Percentiles rank a stretch among this genome's conserved stretches.
Evolutionary conservation across 768 basidiomycete species (phyloP).

Genomic region (Suillus cothurnatus): DNA sequence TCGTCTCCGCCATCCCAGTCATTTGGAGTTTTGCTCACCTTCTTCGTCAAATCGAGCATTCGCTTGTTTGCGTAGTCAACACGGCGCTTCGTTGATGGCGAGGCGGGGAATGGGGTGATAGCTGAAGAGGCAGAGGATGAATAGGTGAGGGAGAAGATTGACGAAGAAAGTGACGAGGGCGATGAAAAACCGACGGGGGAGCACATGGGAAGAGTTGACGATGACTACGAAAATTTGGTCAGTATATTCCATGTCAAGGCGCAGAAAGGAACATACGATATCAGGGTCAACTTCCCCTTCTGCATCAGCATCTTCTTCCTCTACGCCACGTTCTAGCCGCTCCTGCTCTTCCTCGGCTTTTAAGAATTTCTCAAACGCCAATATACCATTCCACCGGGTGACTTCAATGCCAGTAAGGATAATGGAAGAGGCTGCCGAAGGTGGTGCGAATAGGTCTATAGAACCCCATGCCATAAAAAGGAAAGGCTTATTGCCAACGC

Average conservation of each 20-base stretch:
- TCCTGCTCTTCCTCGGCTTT: conserved; percentile 32
- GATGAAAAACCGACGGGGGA: neutral
- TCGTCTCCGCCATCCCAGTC: conserved; percentile 14
- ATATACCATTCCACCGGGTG: conserved; percentile 32
- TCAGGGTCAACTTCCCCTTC: conserved; percentile 32
- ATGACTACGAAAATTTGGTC: conserved; percentile 22
- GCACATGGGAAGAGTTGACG: conserved; percentile 24
- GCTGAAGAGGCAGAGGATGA: conserved; percentile 24
- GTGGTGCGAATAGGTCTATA: conserved; percentile 28
- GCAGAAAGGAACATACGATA: conserved; percentile 20
- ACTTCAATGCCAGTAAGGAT: conserved; percentile 25
- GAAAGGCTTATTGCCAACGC: conserved; percentile 60
- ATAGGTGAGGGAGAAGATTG: conserved; percentile 15
- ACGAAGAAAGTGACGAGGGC: neutral
- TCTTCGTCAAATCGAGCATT: conserved; percentile 29
- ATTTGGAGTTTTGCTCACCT: conserved; percentile 29
- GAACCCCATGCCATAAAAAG: conserved; percentile 57
- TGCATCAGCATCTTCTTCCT: conserved; percentile 21
- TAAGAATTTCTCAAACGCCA: conserved; percentile 29
- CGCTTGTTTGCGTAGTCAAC: conserved; percentile 35
- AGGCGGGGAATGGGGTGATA: conserved; percentile 31
- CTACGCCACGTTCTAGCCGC: conserved; percentile 18
- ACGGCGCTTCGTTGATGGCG: conserved; percentile 28
- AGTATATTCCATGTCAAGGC: neutral
- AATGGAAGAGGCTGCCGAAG: conserved; percentile 14